These are phyloP conservation scores for Epichloe typhina DNA, from an alignment of 2,329 filamentous ascomycete genomes.

Conservation along the genomic window DNA sequence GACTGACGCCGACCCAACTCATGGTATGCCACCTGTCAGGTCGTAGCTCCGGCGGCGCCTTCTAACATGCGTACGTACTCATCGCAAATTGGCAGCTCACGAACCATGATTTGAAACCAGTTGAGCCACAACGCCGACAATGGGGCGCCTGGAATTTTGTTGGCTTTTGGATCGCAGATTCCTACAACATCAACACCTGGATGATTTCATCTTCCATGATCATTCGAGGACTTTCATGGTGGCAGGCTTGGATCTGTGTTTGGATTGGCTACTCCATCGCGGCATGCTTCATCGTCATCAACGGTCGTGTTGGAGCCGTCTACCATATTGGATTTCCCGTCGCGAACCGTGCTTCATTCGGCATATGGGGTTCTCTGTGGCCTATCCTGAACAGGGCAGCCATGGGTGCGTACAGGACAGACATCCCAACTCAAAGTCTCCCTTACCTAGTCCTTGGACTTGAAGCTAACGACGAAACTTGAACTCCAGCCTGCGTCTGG, in stretches of 20 bases:
- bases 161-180: conserved; percentile 75
- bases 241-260: conserved; percentile 82
- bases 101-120: conserved; percentile 70
- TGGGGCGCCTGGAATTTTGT: conserved; percentile 86
- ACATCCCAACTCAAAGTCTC: neutral
- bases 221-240: conserved; percentile 67
- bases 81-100: conserved; percentile 42
- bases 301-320: conserved; percentile 69
- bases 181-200: conserved; percentile 86
- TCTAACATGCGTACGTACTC: neutral
- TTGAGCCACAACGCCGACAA: conserved; percentile 66
- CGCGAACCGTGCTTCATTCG: conserved; percentile 63
- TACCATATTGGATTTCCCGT: conserved; percentile 85
- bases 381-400: conserved; percentile 80
- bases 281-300: conserved; percentile 60
- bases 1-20: conserved; percentile 64
- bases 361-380: conserved; percentile 82
- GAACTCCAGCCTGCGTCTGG: conserved; percentile 61
- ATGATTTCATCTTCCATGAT: conserved; percentile 86
- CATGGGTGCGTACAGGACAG: conserved; percentile 37
- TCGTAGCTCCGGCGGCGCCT: neutral
- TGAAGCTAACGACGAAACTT: neutral
- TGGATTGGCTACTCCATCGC: conserved; percentile 77
- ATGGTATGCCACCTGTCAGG: conserved; percentile 39
- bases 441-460: too few relatives aligned